Evolutionary conservation across 306 rosid species (phyloP).

Genomic region (Begonia loranthoides): DNA sequence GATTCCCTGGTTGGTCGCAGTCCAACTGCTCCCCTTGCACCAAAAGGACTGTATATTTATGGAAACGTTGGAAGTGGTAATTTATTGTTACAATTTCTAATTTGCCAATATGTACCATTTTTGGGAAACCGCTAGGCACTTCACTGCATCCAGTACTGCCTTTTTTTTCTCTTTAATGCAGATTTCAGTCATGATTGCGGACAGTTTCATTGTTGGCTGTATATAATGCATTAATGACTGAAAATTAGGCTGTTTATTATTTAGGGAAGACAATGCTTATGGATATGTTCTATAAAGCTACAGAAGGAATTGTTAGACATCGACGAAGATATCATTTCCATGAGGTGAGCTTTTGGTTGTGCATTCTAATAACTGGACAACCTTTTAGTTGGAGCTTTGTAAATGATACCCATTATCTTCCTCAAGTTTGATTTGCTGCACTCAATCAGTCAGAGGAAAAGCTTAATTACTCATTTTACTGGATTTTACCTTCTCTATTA

Average conservation of each 20-base stretch:
- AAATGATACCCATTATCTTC: constrained; percentile 1
- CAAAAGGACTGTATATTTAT: constrained; percentile 82
- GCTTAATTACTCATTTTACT: background rate
- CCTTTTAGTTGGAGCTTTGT: background rate
- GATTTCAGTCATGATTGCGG: background rate
- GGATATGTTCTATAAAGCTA: constrained; percentile 92
- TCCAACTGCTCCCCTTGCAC: constrained; percentile 80
- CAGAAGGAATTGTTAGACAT: constrained; percentile 71
- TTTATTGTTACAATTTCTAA: constrained; percentile 3
- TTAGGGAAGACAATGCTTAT: constrained; percentile 97
- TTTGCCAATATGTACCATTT: too few species aligned
- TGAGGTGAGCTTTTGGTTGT: constrained; percentile 51
- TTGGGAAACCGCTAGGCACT: background rate
- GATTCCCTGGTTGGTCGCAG: constrained; percentile 63
- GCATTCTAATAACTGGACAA: constrained; percentile 6
- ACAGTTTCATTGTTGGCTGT: too few species aligned
- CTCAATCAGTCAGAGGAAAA: too few species aligned
- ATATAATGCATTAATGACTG: too few species aligned
- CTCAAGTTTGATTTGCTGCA: background rate
- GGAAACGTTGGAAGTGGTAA: constrained; percentile 96
- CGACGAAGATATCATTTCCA: constrained; percentile 86
- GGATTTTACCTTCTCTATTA: constrained; percentile 11
- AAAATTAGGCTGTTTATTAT: background rate
- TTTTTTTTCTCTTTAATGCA: background rate
- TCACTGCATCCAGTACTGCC: background rate